Evolutionary conservation across 305 asterid species (phyloP), one percentile per base, ranked within the genome.

Genomic region (Solanum hybrid): DNA sequence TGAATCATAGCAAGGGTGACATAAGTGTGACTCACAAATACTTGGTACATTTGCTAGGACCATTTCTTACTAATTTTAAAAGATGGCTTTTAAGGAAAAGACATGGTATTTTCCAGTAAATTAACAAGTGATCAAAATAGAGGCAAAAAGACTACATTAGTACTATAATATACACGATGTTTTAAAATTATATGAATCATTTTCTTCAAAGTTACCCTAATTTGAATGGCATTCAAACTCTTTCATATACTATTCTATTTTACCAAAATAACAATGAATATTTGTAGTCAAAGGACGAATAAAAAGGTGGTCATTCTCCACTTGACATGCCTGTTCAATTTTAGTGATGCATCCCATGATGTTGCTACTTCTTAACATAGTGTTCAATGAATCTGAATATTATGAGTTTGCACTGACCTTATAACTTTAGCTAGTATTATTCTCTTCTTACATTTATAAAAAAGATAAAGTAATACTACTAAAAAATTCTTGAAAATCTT

Each of bases 141-240:
- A 38, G 66, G 35, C 35, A 80, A 80, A 38, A 17, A 4, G 13
- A 76, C 13, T 76, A 76, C n/a, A 32, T 2, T 76, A 7, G 9
- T 31, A 76, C 26, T 32, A 31, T 31, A 16, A 31, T 16, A 31
- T 32, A 76, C 26, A 5, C 81, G 17, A 76, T 36, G 31, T 22
- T 35, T n/a, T 78, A 5, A 78, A 35, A 78, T 5, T 42, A 17
- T 27, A 46, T 46, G 38, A 42, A 14, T 14, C 71, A 29, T 26
- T 46, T 51, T 51, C 31, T 84, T 24, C 42, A 51, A 84, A 51
- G 42, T 31, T 84, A 51, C 38, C 75, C 75, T 34, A 31, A 51
- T 84, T 84, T 32, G 87, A 84, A 84, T 84, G 87, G 87, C 72
- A 31, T 84, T 51, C 75, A 46, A 84, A 84, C 42, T 31, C 75